Base-by-base conservation (phyloP, 306 rosid genomes). In the Pterocarpus santalinus region DNA sequence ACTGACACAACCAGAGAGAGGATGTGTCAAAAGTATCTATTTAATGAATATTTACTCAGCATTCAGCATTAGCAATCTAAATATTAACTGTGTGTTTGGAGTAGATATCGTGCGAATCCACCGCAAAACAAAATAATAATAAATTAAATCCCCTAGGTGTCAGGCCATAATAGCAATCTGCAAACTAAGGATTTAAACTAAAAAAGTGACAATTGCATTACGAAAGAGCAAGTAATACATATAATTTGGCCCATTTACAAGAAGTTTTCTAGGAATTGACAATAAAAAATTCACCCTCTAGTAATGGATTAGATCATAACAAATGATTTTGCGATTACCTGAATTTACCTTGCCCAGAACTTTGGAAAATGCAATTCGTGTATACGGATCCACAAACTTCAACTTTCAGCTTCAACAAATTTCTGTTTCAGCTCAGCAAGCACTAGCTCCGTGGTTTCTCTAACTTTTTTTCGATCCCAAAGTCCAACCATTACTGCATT, bases 381-480 rank as follows among this genome's bases (percentile, higher is more conserved):
- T 72, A 60, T 63, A 68, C 34, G 43, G 33, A 66, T 17, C 41
- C 34, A 57, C 75, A 55, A 66, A 53, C 73, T 44, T 86, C 79
- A 81, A 76, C 80, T 81, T 78, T 75, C 77, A 60, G 83, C 74
- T 76, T 81, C 89, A 84, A 67, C 66, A 81, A 71, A 55, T 34
- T 66, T 82, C 34, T 72, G 80, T 85, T 84, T 76, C 86, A 92
- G 86, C 85, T 85, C 89, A 22, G 49, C 85, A 74, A 82, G 80
- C 80, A 92, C 73, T n/a, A 85, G 77, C 46, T 91, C 90, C 73
- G 92, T 81, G 82, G 92, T 84, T 79, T 90, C 91, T 63, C 94
- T 81, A n/a, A 88, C 87, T 83, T 90, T 90, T 68, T 82, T 87
- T n/a, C 90, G 80, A 82, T 87, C 89, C 94, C 90, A 92, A 69